Percentiles rank a stretch among this genome's conserved stretches.
phyloP scores from a whole-genome alignment of 2,329 filamentous ascomycete genomes.

The Botrytis pseudocinerea region DNA sequence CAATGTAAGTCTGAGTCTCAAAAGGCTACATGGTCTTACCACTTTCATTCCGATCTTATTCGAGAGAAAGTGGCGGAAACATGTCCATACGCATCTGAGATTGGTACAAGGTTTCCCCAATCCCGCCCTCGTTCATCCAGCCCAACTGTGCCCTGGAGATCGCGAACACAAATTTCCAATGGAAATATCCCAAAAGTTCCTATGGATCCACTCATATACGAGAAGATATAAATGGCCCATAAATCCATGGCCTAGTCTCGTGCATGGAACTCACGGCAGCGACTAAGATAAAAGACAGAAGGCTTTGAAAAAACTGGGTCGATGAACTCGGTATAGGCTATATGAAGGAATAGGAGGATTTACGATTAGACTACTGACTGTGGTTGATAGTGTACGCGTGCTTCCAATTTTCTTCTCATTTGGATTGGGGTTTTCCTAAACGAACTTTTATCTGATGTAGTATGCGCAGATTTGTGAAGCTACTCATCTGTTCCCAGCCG shows the following conservation, averaged over 20 bases:
- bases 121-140: conserved; percentile 50
- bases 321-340: conserved; percentile 32
- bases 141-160: conserved; percentile 61
- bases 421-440: background rate
- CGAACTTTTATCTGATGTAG: background rate
- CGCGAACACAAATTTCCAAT: conserved; percentile 51
- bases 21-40: conserved; percentile 25
- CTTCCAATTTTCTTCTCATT: background rate
- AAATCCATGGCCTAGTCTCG: conserved; percentile 32
- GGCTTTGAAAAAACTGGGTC: conserved; percentile 29
- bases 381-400: background rate
- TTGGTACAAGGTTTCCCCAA: conserved; percentile 39
- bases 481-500: background rate
- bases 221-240: conserved; percentile 36
- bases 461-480: background rate
- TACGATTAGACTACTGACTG: conserved; percentile 23
- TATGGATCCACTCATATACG: conserved; percentile 38
- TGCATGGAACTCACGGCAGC: conserved; percentile 19
- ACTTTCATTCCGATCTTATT: background rate
- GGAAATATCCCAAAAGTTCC: conserved; percentile 33
- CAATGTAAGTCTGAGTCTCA: conserved; percentile 36
- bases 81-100: conserved; percentile 38
- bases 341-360: conserved; percentile 31
- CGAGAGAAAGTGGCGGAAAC: conserved; percentile 32
- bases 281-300: conserved; percentile 28